Base-by-base conservation (phyloP, 495 filamentous ascomycete species). In the Annulohypoxylon bovei region DNA sequence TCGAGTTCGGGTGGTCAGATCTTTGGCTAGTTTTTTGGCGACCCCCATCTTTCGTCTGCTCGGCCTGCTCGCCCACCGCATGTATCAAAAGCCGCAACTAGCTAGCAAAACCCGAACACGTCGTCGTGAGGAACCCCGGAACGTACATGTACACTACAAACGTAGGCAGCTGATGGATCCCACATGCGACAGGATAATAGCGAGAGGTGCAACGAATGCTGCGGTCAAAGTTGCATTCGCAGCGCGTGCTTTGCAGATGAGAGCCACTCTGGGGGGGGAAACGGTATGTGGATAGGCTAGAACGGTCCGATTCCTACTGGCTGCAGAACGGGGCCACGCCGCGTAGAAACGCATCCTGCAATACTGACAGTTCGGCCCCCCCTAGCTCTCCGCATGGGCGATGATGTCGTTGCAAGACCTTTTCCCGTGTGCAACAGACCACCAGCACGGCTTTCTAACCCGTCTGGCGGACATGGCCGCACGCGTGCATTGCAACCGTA, bases 271-370 rank as follows among this genome's bases (percentile, higher is more conserved):
- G 70, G 70, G 70, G 70, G 65, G 65, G 60, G 67, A 52, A 64
- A 67, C 61, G 64, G 69, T 64, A 67, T 67, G 69, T 68, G 70
- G 70, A 67, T 67, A 72, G 69, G 55, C 33, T 60, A 65, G 60
- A 63, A 65, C 70, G 70, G 70, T 72, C 70, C 65, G 70, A 72
- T 68, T 72, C 70, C 70, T 72, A 71, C 62, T 71, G 68, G 68
- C 69, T 72, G 62, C 18, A 64, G 46, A 39, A 44, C 65, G 54
- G 60, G 70, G 52, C 54, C 52, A 61, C 50, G 60, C 53, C 65
- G 55, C 39, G 53, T 65, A 20, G 30, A 61, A 56, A 65, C 55
- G 70, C 65, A 68, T 72, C 54, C 70, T 72, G 65, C 65, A 63
- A 57, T 72, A 67, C 44, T 72, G 70, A 68, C 64, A 68, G 60